These are phyloP conservation scores for Saturnispora diversa DNA, from an alignment of 805 yeast genomes.

Conservation along the genomic window DNA sequence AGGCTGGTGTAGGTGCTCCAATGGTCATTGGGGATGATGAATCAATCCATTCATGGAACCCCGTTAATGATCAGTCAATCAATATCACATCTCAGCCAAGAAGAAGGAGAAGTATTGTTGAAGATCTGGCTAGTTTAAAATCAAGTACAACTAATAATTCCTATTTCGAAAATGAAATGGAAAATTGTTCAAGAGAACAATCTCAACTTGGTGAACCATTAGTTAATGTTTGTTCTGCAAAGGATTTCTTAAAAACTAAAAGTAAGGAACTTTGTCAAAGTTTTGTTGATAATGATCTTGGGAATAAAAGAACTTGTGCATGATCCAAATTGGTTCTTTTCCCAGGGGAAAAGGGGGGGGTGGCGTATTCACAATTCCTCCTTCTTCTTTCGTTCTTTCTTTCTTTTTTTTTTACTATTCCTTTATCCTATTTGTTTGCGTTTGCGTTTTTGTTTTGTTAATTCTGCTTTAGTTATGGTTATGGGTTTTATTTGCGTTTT, in stretches of 20 bases:
- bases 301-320: constrained; percentile 1
- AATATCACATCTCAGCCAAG: neutral
- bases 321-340: neutral
- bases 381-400: too few relatives aligned
- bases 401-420: too few relatives aligned
- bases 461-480: too few relatives aligned
- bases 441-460: too few relatives aligned
- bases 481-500: too few relatives aligned
- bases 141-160: constrained; percentile 16
- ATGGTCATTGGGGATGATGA: constrained; percentile 7
- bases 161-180: constrained; percentile 21
- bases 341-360: too few relatives aligned
- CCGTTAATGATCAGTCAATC: constrained; percentile 3
- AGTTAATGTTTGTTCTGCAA: constrained; percentile 24
- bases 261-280: constrained; percentile 17
- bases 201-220: constrained; percentile 12
- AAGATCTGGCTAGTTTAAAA: constrained; percentile 15
- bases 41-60: constrained; percentile 15
- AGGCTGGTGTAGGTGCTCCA: constrained; percentile 4
- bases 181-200: constrained; percentile 1
- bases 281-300: constrained; percentile 9
- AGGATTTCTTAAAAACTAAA: constrained; percentile 19
- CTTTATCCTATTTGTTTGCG: too few relatives aligned
- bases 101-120: constrained; percentile 12
- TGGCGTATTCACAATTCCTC: too few relatives aligned